A percentile compares a stretch with the other conserved stretches of the same genome.
These are phyloP conservation scores for Rubus parviflorus DNA, from an alignment of 306 rosid species.

Conservation along the genomic window DNA sequence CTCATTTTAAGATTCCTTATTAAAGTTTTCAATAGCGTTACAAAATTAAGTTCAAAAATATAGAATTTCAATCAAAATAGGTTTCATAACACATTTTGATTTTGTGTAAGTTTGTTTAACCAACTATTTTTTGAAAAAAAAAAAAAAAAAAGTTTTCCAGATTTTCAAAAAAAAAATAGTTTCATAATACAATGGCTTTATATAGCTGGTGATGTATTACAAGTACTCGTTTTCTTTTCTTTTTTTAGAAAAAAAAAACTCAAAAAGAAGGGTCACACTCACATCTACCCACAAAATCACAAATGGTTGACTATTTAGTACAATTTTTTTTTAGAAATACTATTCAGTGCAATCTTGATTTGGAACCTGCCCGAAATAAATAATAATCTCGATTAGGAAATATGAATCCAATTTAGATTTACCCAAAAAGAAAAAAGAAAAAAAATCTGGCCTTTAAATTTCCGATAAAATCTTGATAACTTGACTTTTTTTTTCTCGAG, in stretches of 20 bases:
- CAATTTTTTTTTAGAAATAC: background rate
- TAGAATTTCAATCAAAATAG: background rate
- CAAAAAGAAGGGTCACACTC: background rate
- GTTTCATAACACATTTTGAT: background rate
- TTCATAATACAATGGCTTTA: no score
- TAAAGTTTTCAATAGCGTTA: background rate
- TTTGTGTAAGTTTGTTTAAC: no score
- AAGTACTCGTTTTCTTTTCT: no score
- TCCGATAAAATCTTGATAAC: background rate
- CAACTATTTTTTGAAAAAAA: no score
- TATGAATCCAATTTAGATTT: background rate
- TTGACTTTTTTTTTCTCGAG: background rate
- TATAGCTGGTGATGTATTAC: no score
- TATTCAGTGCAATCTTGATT: background rate
- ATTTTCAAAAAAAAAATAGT: no score
- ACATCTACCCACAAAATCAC: background rate
- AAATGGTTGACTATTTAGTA: background rate
- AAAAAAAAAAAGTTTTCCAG: background rate
- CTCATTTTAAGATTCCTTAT: background rate
- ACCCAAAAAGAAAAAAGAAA: background rate
- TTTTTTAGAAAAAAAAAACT: no score
- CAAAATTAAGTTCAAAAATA: background rate
- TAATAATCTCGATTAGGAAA: background rate
- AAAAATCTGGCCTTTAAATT: background rate
- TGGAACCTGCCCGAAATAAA: background rate